Percentiles rank a stretch among this genome's conserved stretches.
phyloP scores from a whole-genome alignment of 2,329 filamentous ascomycete genomes.

The Stachybotrys chlorohalonatus region DNA sequence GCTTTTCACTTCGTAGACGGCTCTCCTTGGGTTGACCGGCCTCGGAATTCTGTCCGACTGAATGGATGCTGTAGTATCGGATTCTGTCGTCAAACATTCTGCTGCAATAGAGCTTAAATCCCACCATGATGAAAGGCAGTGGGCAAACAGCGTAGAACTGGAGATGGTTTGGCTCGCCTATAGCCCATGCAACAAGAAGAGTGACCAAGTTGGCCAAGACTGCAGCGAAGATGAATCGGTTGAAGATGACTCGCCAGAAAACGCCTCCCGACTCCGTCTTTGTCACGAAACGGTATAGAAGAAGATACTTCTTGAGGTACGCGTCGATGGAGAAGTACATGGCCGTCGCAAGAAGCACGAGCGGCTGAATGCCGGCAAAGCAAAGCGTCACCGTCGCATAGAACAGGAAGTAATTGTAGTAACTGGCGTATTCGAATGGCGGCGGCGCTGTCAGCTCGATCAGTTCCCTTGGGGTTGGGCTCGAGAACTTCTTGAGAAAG shows the following conservation, averaged over 20 bases:
- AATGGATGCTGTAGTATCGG: constrained; percentile 67
- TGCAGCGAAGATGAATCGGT: constrained; percentile 78
- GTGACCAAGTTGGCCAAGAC: constrained; percentile 73
- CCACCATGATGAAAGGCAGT: constrained; percentile 66
- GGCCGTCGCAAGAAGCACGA: constrained; percentile 77
- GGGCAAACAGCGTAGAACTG: constrained; percentile 64
- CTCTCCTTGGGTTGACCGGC: constrained; percentile 39
- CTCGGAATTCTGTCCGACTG: constrained; percentile 39
- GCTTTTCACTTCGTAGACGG: constrained; percentile 53
- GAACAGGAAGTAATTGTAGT: constrained; percentile 97
- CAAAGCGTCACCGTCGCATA: constrained; percentile 84
- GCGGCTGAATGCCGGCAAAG: constrained; percentile 76
- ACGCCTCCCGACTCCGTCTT: constrained; percentile 93
- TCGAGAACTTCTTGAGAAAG: constrained; percentile 73
- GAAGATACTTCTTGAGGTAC: constrained; percentile 87
- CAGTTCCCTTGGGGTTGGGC: constrained; percentile 79
- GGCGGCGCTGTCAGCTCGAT: constrained; percentile 91
- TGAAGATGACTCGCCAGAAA: constrained; percentile 88
- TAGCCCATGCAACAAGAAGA: constrained; percentile 65
- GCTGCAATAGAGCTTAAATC: constrained; percentile 81
- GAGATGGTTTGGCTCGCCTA: constrained; percentile 45
- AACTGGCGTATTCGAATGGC: constrained; percentile 87
- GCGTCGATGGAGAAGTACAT: constrained; percentile 84
- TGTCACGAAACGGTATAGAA: constrained; percentile 91
- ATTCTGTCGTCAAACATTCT: constrained; percentile 68